Evolutionary conservation across 108 stramenopile genomes (phyloP), one percentile per base, ranked within the genome.

Genomic region (Pseudonitzschia multiseries): DNA sequence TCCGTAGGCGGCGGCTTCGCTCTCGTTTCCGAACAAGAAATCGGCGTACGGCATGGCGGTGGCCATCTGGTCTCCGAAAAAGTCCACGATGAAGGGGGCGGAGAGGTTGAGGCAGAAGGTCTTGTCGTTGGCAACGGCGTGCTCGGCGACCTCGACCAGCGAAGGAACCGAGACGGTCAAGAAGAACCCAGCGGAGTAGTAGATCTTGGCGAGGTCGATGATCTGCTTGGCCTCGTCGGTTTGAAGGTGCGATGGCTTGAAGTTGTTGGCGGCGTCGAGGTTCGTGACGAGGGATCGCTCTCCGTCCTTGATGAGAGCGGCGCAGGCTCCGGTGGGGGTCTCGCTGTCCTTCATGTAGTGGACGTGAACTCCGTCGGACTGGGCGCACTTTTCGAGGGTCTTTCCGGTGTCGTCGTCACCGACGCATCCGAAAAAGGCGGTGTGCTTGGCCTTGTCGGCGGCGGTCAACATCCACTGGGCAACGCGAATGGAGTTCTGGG

Each of bases 401-500:
- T 73, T 78, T 14, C 94, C 97, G 70, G 93, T 96, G 8, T 82
- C 91, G 78, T 98, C 98, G 8, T 79, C 78, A 21, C 99, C 99
- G 73, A 99, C 93, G 82, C 91, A 92, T 63, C 98, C 98, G 79
- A 97, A 83, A 83, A 88, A 99, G 54, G 96, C 96, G 60, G 89
- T 89, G 61, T 83, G 77, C 4, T 78, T 83, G 28, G 84, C 68
- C 77, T 82, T 83, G 44, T 83, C 79, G 53, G 72, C 67, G 36
- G 61, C 32, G 29, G 28, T 62, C 57, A 95, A 60, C 96, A 99
- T 99, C 99, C 99, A 99, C 79, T 98, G 98, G 13, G 98, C 98
- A 15, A 99, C 98, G 65, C 99, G 97, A 87, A 99, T 99, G 69
- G 95, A 90, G 91, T 99, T 99, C 85, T 99, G 99, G 12, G 99